Percentiles rank a stretch among this genome's conserved stretches.
phyloP scores from a whole-genome alignment of 306 rosid species.

The Cyamopsis tetragonoloba region DNA sequence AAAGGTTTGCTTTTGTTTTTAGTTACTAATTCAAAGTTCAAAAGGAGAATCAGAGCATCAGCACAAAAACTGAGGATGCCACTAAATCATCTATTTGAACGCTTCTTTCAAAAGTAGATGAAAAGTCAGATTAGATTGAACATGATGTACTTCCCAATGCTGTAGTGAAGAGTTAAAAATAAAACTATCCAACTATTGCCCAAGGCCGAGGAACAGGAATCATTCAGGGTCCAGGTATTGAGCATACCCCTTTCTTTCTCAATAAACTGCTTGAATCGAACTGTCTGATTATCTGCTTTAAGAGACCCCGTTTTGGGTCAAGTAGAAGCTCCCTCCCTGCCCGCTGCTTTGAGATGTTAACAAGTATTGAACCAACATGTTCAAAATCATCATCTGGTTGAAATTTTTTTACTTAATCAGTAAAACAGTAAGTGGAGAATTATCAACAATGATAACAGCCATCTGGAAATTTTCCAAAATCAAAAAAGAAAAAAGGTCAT shows the following conservation, averaged over 20 bases:
- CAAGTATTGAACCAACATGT: slow-evolving; percentile 87
- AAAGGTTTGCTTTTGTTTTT: not conserved
- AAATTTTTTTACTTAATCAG: slow-evolving; percentile 20
- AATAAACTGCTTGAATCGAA: slow-evolving; percentile 72
- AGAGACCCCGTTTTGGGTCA: slow-evolving; percentile 78
- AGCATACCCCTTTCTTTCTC: slow-evolving; percentile 92
- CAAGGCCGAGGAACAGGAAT: not conserved
- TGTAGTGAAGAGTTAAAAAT: slow-evolving; percentile 1
- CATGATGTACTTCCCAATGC: not conserved
- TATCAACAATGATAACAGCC: not conserved
- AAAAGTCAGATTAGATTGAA: slow-evolving; percentile 19
- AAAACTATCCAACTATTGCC: slow-evolving; percentile 1
- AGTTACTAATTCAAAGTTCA: not conserved
- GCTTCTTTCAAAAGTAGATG: slow-evolving; percentile 14
- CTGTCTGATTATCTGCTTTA: slow-evolving; percentile 85
- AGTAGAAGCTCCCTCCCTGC: slow-evolving; percentile 84
- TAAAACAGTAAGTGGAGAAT: not conserved
- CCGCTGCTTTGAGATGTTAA: slow-evolving; percentile 79
- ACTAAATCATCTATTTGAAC: not conserved
- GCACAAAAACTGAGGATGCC: not conserved
- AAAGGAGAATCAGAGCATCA: slow-evolving; percentile 8
- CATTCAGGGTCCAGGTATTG: slow-evolving; percentile 2
- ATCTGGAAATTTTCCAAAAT: slow-evolving; percentile 1
- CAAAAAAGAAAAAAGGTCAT: not conserved
- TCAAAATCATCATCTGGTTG: slow-evolving; percentile 86